phyloP scores from a whole-genome alignment of 2,329 filamentous ascomycete genomes.

The Rasamsonia emersonii region DNA sequence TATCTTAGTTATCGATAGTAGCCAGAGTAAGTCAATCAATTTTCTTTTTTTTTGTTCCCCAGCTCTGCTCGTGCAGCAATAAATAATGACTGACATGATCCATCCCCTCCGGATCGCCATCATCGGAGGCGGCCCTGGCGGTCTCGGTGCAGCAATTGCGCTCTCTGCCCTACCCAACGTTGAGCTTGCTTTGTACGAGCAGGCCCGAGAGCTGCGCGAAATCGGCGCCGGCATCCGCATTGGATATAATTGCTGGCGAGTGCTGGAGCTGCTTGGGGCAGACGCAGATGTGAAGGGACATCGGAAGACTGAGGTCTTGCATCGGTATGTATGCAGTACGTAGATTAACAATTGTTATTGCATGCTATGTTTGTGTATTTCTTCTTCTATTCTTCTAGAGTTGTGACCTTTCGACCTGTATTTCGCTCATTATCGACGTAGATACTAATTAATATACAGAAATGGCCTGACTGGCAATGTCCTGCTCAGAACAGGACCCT shows the following conservation, averaged over 20 bases:
- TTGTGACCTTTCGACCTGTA: no score
- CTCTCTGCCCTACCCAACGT: conserved; percentile 35
- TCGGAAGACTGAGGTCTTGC: conserved; percentile 20
- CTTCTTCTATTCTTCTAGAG: no score
- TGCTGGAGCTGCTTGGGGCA: conserved; percentile 39
- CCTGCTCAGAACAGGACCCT: conserved; percentile 10
- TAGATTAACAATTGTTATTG: no score
- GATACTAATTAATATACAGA: conserved; percentile 10
- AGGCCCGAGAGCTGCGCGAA: conserved; percentile 37
- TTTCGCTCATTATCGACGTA: no score
- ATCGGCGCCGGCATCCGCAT: conserved; percentile 43
- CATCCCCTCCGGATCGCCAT: conserved; percentile 26
- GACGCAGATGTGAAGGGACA: conserved; percentile 31
- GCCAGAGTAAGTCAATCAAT: no score
- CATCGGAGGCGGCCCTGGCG: conserved; percentile 31
- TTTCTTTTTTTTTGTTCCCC: no score
- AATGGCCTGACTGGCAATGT: conserved; percentile 24
- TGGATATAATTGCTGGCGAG: conserved; percentile 40
- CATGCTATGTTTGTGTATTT: no score
- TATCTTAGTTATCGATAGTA: no score
- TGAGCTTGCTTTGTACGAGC: conserved; percentile 38
- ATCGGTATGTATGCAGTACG: conserved; percentile 19
- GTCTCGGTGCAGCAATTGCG: conserved; percentile 39
- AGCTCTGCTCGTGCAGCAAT: no score
- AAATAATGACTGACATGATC: no score